Conservation (phyloP, 441 rosid species). For the Populus trichocarpa region DNA sequence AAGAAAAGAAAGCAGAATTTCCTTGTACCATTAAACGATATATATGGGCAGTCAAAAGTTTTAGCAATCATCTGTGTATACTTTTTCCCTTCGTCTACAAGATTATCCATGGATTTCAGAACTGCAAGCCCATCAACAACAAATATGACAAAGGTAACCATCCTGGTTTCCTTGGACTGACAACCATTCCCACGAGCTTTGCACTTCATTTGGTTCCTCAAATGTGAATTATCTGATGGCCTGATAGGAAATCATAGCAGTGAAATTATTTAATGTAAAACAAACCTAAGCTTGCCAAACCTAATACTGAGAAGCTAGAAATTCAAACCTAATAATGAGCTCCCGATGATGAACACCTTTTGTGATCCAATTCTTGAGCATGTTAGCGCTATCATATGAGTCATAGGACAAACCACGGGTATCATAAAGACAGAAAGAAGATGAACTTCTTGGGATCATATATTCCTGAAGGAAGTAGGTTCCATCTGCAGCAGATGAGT, state of each 20-base stretch:
- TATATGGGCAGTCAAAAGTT: slow-evolving; percentile 50
- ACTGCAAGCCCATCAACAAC: slow-evolving; percentile 57
- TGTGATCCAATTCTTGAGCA: slow-evolving; percentile 57
- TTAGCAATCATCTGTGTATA: slow-evolving; percentile 36
- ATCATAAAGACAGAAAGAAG: slow-evolving; percentile 65
- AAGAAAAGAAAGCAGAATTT: slow-evolving; percentile 3
- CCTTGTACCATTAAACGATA: slow-evolving; percentile 65
- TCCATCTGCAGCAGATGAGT: slow-evolving; percentile 45
- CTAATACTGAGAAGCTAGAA: slow-evolving; percentile 1
- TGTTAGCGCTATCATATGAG: slow-evolving; percentile 33
- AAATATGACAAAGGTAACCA: slow-evolving; percentile 64
- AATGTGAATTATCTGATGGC: slow-evolving; percentile 46
- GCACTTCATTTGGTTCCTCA: slow-evolving; percentile 38
- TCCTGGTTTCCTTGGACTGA: slow-evolving; percentile 32
- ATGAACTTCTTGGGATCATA: slow-evolving; percentile 61
- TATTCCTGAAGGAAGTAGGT: slow-evolving; percentile 72
- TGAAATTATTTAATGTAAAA: slow-evolving; percentile 4
- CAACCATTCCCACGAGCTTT: slow-evolving; percentile 32
- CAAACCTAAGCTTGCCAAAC: not conserved
- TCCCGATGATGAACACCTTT: slow-evolving; percentile 61
- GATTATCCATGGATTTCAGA: slow-evolving; percentile 48
- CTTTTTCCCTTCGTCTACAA: slow-evolving; percentile 18
- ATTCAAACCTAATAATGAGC: slow-evolving; percentile 51
- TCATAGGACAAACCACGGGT: slow-evolving; percentile 52
- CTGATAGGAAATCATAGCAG: slow-evolving; percentile 33